Percentiles rank a stretch among this genome's conserved stretches.
Conservation (phyloP, 495 filamentous ascomycete species). For the Podospora sp. region DNA sequence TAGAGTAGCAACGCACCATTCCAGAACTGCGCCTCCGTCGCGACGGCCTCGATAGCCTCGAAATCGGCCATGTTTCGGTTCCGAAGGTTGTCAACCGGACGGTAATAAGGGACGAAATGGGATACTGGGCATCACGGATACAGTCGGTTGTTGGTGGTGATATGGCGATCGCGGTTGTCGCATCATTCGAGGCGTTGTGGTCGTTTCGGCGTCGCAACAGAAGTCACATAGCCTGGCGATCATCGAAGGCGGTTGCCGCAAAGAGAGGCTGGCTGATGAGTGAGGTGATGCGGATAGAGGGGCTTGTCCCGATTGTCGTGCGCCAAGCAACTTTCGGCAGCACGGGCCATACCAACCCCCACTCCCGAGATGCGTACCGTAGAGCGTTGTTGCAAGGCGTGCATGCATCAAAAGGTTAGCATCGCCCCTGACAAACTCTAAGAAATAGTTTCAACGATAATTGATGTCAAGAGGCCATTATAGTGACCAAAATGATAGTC, state of each 20-base stretch:
- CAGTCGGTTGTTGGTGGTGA: background rate
- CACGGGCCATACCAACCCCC: background rate
- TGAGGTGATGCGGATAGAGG: conserved; percentile 4
- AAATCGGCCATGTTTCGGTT: conserved; percentile 55
- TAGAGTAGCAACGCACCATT: conserved; percentile 60
- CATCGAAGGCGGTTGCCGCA: background rate
- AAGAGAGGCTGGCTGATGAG: background rate
- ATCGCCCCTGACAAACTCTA: too few species aligned
- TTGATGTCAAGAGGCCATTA: background rate
- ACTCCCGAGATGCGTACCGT: background rate
- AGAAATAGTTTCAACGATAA: too few species aligned
- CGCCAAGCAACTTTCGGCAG: background rate
- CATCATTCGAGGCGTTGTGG: conserved; percentile 16
- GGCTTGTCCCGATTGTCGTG: background rate
- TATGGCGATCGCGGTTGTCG: conserved; percentile 4
- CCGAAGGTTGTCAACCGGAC: conserved; percentile 30
- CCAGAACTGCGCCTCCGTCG: conserved; percentile 94
- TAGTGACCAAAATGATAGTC: background rate
- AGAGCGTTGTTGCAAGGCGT: too few species aligned
- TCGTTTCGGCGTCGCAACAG: conserved; percentile 14
- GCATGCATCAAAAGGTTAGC: too few species aligned
- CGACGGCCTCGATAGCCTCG: conserved; percentile 64
- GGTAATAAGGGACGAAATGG: conserved; percentile 16
- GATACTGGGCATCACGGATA: conserved; percentile 34
- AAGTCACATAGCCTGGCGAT: conserved; percentile 17